Evolutionary conservation across 495 filamentous ascomycete species (phyloP).

Genomic region (Platismatia glauca): DNA sequence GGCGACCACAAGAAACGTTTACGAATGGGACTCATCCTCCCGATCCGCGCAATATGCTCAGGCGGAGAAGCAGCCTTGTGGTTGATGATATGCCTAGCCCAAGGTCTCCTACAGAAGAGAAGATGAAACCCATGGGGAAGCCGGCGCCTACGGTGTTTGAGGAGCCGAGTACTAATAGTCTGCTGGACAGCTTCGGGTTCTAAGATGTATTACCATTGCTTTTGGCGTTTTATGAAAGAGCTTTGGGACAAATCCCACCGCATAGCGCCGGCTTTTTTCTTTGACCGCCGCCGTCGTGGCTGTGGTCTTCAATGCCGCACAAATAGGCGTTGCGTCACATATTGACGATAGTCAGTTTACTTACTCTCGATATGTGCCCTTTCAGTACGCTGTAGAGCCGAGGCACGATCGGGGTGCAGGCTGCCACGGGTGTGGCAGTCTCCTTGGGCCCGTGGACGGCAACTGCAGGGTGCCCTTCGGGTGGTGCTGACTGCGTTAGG

Average conservation of each 20-base stretch:
- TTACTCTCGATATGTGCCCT: background rate
- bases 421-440: too few relatives aligned
- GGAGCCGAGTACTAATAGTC: constrained; percentile 78
- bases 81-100: constrained; percentile 62
- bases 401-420: background rate
- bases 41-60: constrained; percentile 60
- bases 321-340: background rate
- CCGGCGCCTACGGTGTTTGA: constrained; percentile 70
- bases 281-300: background rate
- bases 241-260: background rate
- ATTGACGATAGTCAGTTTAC: background rate
- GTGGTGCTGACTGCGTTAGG: too few relatives aligned
- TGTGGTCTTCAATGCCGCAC: background rate
- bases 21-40: constrained; percentile 20
- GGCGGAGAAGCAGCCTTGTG: constrained; percentile 66
- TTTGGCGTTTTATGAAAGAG: background rate
- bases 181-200: constrained; percentile 75
- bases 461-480: too few relatives aligned
- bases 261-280: background rate
- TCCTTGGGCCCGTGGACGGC: too few relatives aligned
- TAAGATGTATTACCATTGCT: constrained; percentile 18
- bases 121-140: constrained; percentile 44
- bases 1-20: constrained; percentile 22
- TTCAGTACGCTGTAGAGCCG: background rate
- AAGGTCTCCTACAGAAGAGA: constrained; percentile 30